Conservation (phyloP, 2,329 filamentous ascomycete genomes). For the Cladophialophora immunda region DNA sequence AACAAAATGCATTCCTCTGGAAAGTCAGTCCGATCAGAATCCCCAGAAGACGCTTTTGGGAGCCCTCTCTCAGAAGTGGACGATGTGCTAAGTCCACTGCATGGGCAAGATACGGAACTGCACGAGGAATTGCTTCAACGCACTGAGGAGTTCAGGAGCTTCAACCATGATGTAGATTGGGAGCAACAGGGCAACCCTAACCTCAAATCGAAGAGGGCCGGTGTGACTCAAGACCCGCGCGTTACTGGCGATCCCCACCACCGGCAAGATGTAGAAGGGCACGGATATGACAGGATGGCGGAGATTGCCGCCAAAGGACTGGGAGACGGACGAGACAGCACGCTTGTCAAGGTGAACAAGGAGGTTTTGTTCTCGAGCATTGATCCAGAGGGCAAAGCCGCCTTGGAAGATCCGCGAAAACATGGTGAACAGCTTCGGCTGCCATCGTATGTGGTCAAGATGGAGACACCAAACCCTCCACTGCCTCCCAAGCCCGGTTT, state of each 20-base stretch:
- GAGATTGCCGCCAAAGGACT: slow-evolving; percentile 67
- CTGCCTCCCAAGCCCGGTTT: slow-evolving; percentile 68
- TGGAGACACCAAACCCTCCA: slow-evolving; percentile 54
- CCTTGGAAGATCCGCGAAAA: slow-evolving; percentile 62
- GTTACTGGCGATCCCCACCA: slow-evolving; percentile 71
- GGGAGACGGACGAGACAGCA: slow-evolving; percentile 74
- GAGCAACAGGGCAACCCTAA: slow-evolving; percentile 67
- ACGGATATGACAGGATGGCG: slow-evolving; percentile 79
- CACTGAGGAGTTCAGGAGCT: slow-evolving; percentile 68
- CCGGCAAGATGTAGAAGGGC: slow-evolving; percentile 78
- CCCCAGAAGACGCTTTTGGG: slow-evolving; percentile 36
- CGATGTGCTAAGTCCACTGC: slow-evolving; percentile 27
- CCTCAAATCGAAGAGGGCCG: slow-evolving; percentile 62
- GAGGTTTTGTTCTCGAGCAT: slow-evolving; percentile 76
- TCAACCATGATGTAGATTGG: slow-evolving; percentile 78
- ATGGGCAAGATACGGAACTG: slow-evolving; percentile 43
- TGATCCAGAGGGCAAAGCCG: slow-evolving; percentile 70
- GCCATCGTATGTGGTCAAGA: slow-evolving; percentile 41
- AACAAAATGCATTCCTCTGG: slow-evolving; percentile 62
- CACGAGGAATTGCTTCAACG: slow-evolving; percentile 64
- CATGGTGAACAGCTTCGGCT: slow-evolving; percentile 48
- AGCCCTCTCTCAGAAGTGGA: slow-evolving; percentile 28
- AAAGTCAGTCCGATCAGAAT: slow-evolving; percentile 38
- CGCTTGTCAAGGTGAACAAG: slow-evolving; percentile 68
- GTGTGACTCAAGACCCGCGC: slow-evolving; percentile 63